Base-by-base conservation (phyloP, 805 yeast genomes). In the Starmera caribaea region DNA sequence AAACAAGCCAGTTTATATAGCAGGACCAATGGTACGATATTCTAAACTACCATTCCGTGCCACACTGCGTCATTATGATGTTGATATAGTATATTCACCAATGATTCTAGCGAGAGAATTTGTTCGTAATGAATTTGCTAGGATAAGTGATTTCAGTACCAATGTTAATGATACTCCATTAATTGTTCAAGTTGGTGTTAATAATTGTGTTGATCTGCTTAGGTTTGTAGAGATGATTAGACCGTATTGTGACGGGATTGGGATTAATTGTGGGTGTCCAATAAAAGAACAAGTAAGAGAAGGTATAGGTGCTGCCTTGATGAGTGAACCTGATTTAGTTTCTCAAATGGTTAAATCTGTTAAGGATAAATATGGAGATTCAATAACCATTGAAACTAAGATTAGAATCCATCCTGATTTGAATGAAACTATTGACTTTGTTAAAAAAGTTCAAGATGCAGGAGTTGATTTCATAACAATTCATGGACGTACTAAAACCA, bases 21-120 rank as follows among this genome's bases (percentile, higher is more conserved):
- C 85, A 1, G 98, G 97, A 0, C 98, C 98, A 5, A 92, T 92
- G 98, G 98, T 92, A 1, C 67, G 98, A 38, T 92, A 92, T 65
- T 86, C 96, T 1, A 90, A 92, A 58, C 70, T 92, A 34, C 96
- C 97, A 3, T 90, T 92, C 54, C 69, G 98, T 38, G 84, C 85
- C 43, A 65, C 85, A 7, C 79, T 83, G 13, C 62, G 96, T 28
- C 78, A 79, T 31, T 85, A 79, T 57, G 68, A 73, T 39, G 76
- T 80, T 35, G 95, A 88, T 55, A 79, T 90, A 8, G 94, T 87
- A 3, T 89, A 92, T 55, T 76, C 95, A 0, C 98, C 98, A 9
- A 92, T 92, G 98, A 89, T 92, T 33, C 65, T 92, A 39, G 97
- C 97, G 5, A 66, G 97, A 38, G 98, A 92, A 60, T 92, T 87